These are phyloP conservation scores for Syzygium malaccense DNA, from an alignment of 441 rosid genomes.

Conservation along the genomic window DNA sequence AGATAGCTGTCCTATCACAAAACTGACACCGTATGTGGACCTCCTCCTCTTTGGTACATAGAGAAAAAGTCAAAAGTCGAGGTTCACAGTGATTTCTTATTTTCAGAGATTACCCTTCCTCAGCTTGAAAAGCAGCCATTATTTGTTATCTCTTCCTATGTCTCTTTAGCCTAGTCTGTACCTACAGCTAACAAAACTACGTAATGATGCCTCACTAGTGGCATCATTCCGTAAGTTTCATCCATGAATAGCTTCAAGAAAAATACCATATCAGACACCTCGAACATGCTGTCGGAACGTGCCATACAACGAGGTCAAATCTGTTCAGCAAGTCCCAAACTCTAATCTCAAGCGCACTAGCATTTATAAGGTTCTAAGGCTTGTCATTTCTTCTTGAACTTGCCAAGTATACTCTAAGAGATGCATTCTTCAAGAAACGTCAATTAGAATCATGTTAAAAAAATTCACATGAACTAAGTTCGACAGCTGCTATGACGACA, in stretches of 20 bases:
- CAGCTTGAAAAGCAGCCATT: not conserved
- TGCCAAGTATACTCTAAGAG: not conserved
- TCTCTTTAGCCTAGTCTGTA: not conserved
- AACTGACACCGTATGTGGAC: not conserved
- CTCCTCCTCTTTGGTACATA: not conserved
- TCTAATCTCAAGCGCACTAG: not conserved
- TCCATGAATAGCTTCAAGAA: not conserved
- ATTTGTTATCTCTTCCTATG: not conserved
- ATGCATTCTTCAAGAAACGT: not conserved
- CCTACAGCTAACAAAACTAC: not conserved
- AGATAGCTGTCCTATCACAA: not conserved
- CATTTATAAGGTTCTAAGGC: not conserved
- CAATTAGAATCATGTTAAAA: not conserved
- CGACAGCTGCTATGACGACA: not conserved
- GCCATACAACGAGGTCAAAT: not conserved
- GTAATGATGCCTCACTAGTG: not conserved
- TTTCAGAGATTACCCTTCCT: not conserved
- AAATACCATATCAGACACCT: not conserved
- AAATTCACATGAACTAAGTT: not conserved
- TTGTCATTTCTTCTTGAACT: not conserved
- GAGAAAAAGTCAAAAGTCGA: not conserved
- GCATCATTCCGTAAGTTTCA: not conserved
- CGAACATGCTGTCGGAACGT: not conserved
- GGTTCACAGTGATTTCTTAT: not conserved
- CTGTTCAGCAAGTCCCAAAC: not conserved